Conservation (phyloP, 768 basidiomycete genomes). For the Ramaria sp. region DNA sequence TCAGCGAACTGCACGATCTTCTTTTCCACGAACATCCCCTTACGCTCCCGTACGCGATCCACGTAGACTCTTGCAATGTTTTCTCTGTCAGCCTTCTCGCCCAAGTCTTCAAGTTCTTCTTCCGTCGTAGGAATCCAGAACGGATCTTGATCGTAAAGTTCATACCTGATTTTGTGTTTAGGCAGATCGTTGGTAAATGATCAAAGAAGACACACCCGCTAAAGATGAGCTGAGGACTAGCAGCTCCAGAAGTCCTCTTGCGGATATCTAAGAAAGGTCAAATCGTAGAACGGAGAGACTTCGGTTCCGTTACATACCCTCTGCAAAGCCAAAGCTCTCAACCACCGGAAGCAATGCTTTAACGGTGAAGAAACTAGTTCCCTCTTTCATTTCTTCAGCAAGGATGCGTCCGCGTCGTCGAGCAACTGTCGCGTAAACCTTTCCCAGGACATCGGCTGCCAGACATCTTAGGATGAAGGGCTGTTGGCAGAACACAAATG, state of each 20-base stretch:
- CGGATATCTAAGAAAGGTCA: constrained; percentile 61
- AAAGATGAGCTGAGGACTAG: constrained; percentile 95
- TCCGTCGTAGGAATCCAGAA: constrained; percentile 98
- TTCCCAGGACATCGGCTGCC: constrained; percentile 93
- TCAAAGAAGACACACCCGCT: constrained; percentile 51
- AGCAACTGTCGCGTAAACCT: constrained; percentile 92
- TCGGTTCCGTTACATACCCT: constrained; percentile 45
- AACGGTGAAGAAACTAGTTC: constrained; percentile 89
- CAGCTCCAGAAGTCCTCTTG: constrained; percentile 92
- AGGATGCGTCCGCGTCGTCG: constrained; percentile 85
- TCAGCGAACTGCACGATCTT: constrained; percentile 95
- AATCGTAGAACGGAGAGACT: not conserved
- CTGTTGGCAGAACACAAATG: constrained; percentile 1
- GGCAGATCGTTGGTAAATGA: not conserved
- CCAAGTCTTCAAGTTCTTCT: constrained; percentile 93
- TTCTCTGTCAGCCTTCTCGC: constrained; percentile 86
- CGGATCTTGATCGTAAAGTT: constrained; percentile 86
- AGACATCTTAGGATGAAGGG: not conserved
- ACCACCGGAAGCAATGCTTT: constrained; percentile 87
- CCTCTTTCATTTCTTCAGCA: constrained; percentile 98
- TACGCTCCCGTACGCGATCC: constrained; percentile 82
- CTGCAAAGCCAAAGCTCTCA: constrained; percentile 95
- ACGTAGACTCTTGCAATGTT: constrained; percentile 93
- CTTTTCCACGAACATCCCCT: constrained; percentile 90
- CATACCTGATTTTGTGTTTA: constrained; percentile 45